Evolutionary conservation across 2,329 filamentous ascomycete species (phyloP), one percentile per base, ranked within the genome.

Genomic region (Phaeosphaeria sp.): DNA sequence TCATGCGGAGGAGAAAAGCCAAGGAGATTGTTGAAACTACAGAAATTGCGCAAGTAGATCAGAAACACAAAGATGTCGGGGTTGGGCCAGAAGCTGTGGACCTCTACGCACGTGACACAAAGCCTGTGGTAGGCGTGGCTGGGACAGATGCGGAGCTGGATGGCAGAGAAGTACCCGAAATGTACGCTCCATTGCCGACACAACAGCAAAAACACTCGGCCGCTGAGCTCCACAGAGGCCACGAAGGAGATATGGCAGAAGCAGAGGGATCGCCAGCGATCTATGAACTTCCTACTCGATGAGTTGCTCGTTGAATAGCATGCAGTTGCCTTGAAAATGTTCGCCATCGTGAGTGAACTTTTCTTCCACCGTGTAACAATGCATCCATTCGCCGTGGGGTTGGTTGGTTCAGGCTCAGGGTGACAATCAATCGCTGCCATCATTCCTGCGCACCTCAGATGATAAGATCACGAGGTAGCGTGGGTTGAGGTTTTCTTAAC

Each of bases 61-160:
- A 46, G 17, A 55, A 50, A 25, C 33, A 55, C n/a, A 23, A 39
- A 3, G 18, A 23, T 6, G 41, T 17, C 22, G 41, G 46, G 15
- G 44, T 17, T 25, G 53, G 39, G 36, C 47, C 52, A 7, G 42
- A 55, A 6, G 20, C 48, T 17, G 47, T 42, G 46, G 48, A 50
- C 13, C 39, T 51, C 7, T 6, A 36, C 15, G 30, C 52, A 2
- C 21, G 4, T 13, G 43, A 42, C 17, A 22, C 33, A 23, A 50
- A 25, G 18, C 15, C 36, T 39, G 17, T 6, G 36, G 15, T n/a
- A 2, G 17, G 36, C 13, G 30, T 11, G 11, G 30, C 30, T 13
- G 9, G 9, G 13, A 51, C 47, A 42, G 23, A 55, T 47, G 15
- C 50, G 15, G 53, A 55, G 20, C 25, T 55, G 6, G 53, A 55